Evolutionary conservation across 2,329 filamentous ascomycete genomes (phyloP), one percentile per base, ranked within the genome.

Genomic region (Calonectria pseudoreteaudii): DNA sequence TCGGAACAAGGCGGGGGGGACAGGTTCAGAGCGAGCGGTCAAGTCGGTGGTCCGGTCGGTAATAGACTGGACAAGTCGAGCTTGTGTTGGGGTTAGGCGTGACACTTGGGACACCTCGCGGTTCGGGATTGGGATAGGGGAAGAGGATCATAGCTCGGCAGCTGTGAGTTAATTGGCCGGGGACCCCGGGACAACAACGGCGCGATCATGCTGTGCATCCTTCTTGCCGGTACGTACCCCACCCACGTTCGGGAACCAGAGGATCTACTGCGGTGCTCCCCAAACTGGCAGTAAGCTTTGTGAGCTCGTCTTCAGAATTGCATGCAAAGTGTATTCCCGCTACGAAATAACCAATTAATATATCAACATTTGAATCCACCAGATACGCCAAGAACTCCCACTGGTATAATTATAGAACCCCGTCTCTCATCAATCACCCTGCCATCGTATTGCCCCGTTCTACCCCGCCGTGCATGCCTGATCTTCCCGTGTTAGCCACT

Each of bases 111-210:
- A 67, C 70, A 65, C 44, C 41, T 62, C 36, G 71, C 47, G 23
- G 34, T 53, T 56, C 26, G 67, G 38, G 31, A 34, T 38, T 49
- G 28, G 36, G 38, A 66, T 47, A 66, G 58, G 66, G 68, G 44
- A 60, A 60, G 47, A n/a, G 68, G 72, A 65, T 58, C 64, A 68
- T 71, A 74, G 72, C 64, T 74, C 56, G 53, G 30, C 11, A 53
- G 41, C 71, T 66, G 31, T 50, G 47, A 23, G 66, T 47, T 67
- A 50, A 72, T 68, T 72, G 66, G 58, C 67, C 28, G 38, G 8
- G 31, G 28, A 52, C 47, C 70, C 56, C 47, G 66, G 66, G 52
- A 53, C 66, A 72, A 69, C 47, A 65, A 68, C 58, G 66, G 70
- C 34, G 47, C 49, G 70, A 53, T 28, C 23, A 41, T 23, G 20